Conservation (phyloP, 1,139 yeast species). For the Pichia sp. region DNA sequence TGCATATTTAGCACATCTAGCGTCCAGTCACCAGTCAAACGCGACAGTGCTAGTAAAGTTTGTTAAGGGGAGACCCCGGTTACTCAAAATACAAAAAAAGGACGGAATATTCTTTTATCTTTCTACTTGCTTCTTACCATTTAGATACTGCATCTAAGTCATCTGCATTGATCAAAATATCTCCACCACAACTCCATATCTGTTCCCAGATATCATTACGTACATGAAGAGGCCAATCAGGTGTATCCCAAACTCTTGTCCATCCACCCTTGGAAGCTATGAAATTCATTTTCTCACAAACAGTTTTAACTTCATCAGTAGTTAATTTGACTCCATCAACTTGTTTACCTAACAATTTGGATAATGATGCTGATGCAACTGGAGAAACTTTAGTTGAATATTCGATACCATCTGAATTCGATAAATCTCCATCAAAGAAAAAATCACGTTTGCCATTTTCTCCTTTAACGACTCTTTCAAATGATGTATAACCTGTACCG, state of each 20-base stretch:
- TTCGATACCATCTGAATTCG: not conserved
- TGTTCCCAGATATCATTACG: conserved; percentile 38
- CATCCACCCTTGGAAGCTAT: conserved; percentile 32
- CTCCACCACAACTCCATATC: conserved; percentile 28
- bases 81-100: no score
- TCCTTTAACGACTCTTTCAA: conserved; percentile 23
- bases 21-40: no score
- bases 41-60: no score
- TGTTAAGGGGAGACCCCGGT: no score
- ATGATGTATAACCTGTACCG: conserved; percentile 38
- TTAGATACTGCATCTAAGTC: conserved; percentile 25
- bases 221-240: conserved; percentile 37
- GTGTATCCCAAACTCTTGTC: conserved; percentile 48
- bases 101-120: no score
- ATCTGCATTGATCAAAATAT: conserved; percentile 42
- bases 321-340: not conserved
- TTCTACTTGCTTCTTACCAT: not conserved
- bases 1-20: no score
- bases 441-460: conserved; percentile 24
- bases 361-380: not conserved
- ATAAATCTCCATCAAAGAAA: conserved; percentile 34
- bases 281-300: conserved; percentile 29
- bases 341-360: not conserved
- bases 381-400: not conserved
- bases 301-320: not conserved